Conservation (phyloP, 148 eudicot species). For the Rhododendron ferrugineum region DNA sequence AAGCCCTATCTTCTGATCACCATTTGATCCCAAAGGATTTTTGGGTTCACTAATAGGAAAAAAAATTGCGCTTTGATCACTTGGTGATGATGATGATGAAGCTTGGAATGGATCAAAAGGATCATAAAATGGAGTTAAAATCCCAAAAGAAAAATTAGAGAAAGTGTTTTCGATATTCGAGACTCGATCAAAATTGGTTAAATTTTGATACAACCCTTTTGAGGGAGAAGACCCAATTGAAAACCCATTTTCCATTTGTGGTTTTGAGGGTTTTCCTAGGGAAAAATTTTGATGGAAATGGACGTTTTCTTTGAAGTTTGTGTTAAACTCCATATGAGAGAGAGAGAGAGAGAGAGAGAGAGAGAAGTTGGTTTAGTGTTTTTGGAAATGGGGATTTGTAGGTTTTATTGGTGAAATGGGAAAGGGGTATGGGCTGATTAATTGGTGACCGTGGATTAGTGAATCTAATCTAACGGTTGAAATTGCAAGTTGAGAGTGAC, state of each 20-base stretch:
- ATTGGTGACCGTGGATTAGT: neutral
- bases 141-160: neutral
- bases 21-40: neutral
- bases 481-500: neutral
- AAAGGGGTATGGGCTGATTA: neutral
- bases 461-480: neutral
- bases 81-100: neutral
- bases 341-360: neutral
- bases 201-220: neutral
- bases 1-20: neutral
- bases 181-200: neutral
- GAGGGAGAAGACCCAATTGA: neutral
- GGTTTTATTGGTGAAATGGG: neutral
- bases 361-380: neutral
- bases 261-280: neutral
- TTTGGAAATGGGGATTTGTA: neutral
- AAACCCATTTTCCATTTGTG: slow-evolving; percentile 3
- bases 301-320: neutral
- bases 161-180: neutral
- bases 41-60: neutral
- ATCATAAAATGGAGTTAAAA: neutral
- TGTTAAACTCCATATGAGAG: neutral
- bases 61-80: neutral
- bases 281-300: neutral
- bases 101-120: slow-evolving; percentile 1